These are phyloP conservation scores for Teratosphaeria viscida DNA, from an alignment of 2,329 filamentous ascomycete genomes.

Conservation along the genomic window DNA sequence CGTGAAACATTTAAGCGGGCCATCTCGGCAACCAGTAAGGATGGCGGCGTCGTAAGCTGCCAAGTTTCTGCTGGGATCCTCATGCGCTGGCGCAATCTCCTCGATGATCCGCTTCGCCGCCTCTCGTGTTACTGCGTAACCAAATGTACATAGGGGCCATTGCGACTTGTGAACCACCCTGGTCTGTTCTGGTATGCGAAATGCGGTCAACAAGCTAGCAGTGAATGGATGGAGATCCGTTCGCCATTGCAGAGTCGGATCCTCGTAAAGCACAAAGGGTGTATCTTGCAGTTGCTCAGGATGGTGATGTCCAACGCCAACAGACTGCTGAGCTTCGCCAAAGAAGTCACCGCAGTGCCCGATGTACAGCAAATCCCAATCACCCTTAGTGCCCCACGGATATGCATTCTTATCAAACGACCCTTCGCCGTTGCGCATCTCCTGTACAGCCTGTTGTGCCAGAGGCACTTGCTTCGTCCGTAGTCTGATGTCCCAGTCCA, in stretches of 20 bases:
- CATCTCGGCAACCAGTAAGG: constrained; percentile 28
- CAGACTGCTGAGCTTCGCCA: constrained; percentile 22
- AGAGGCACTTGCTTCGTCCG: constrained; percentile 29
- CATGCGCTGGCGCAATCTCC: constrained; percentile 28
- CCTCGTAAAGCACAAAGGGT: constrained; percentile 27
- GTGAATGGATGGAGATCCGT: constrained; percentile 31
- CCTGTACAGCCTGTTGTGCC: constrained; percentile 7
- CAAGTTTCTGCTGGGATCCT: constrained; percentile 21
- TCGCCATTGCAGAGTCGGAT: constrained; percentile 27
- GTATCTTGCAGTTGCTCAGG: constrained; percentile 22
- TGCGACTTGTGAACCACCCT: constrained; percentile 31
- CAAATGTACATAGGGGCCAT: constrained; percentile 35
- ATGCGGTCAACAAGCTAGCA: constrained; percentile 24
- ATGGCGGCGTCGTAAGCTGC: constrained; percentile 31
- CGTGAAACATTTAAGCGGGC: constrained; percentile 24
- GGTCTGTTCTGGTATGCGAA: constrained; percentile 27
- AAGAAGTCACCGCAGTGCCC: constrained; percentile 33
- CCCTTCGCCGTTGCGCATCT: constrained; percentile 21
- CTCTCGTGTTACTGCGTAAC: constrained; percentile 32
- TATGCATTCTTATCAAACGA: constrained; percentile 18
- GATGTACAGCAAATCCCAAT: constrained; percentile 30
- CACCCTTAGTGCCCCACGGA: constrained; percentile 27
- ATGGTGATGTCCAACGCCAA: constrained; percentile 28
- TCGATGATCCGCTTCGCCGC: constrained; percentile 23
- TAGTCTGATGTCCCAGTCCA: constrained; percentile 36